phyloP scores from a whole-genome alignment of 2,329 filamentous ascomycete species.

The Paraphoma chrysanthemicola region DNA sequence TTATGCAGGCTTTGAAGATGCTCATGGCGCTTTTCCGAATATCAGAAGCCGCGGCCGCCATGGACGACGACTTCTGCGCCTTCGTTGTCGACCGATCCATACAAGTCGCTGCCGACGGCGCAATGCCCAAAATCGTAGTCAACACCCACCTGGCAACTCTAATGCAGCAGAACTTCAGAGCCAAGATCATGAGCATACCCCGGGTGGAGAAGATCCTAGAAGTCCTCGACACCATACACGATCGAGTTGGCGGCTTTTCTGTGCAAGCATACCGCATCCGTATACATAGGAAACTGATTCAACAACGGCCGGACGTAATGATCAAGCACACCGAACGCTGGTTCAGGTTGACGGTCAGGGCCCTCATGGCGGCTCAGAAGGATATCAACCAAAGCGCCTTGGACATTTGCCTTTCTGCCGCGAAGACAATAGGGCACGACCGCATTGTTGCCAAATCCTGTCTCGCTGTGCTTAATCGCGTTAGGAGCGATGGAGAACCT shows the following conservation, averaged over 20 bases:
- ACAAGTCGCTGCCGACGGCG: conserved; percentile 71
- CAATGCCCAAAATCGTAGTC: conserved; percentile 76
- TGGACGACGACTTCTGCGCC: conserved; percentile 79
- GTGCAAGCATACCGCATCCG: conserved; percentile 78
- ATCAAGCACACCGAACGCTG: conserved; percentile 72
- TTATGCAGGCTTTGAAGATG: conserved; percentile 79
- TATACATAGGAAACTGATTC: conserved; percentile 79
- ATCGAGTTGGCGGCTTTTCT: conserved; percentile 78
- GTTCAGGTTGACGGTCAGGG: conserved; percentile 81
- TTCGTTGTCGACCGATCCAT: conserved; percentile 86
- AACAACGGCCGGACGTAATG: conserved; percentile 76
- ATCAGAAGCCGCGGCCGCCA: conserved; percentile 69
- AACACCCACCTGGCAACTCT: conserved; percentile 83
- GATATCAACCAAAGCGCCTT: conserved; percentile 81
- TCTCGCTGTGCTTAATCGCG: conserved; percentile 66
- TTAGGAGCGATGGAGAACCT: conserved; percentile 64
- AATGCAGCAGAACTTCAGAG: conserved; percentile 78
- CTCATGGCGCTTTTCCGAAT: conserved; percentile 80
- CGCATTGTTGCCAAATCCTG: conserved; percentile 71
- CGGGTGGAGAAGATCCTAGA: conserved; percentile 74
- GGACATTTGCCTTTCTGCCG: conserved; percentile 73
- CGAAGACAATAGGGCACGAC: conserved; percentile 73
- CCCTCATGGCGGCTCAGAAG: conserved; percentile 78
- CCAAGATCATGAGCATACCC: conserved; percentile 75
- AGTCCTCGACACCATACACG: conserved; percentile 74